Base-by-base conservation (phyloP, 2,329 filamentous ascomycete species). In the Neophaeococcomyces aloes region DNA sequence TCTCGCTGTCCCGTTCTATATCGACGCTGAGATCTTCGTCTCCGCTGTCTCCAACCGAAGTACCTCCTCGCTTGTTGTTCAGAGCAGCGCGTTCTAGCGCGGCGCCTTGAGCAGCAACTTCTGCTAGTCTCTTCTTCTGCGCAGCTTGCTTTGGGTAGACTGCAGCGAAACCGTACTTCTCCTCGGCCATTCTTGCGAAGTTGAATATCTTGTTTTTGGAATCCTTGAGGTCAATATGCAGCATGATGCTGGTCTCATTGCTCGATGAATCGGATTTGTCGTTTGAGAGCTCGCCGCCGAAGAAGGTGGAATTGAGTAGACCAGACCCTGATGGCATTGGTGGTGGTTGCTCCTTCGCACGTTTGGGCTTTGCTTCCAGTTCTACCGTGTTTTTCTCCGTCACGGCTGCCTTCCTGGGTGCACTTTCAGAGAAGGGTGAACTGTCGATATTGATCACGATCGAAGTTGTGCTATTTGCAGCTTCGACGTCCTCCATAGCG, bases 111-210 rank as follows among this genome's bases (percentile, higher is more conserved):
- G 86, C 87, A 4, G 86, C 87, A 42, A 95, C 88, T 44, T 87
- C 82, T 14, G 86, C 83, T 54, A 94, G 81, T 44, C 86, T 82
- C 56, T 93, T 86, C 51, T 85, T 81, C 51, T 91, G 86, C 25
- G 88, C 88, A 2, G 91, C 91, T 49, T 93, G 74, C 6, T 88
- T 83, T 23, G 91, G 91, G 60, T 96, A 88, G 29, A 96, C 72
- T 0, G 89, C 91, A 49, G 93, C 87, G 72, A 89, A 94, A 18
- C 91, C 91, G 61, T 95, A 96, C 49, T 82, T 83, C 51, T 93
- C 87, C 63, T 94, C 86, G 8, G 93, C 91, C 64, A 96, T 73
- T 34, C 86, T 85, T 57, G 89, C 88, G 53, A 96, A 95, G 62
- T 96, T 96, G 65, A 98, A 79, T 48, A 93, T 89, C 53, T 89